Evolutionary conservation across 495 filamentous ascomycete genomes (phyloP), one percentile per base, ranked within the genome.

Genomic region (Penicillium silybi): DNA sequence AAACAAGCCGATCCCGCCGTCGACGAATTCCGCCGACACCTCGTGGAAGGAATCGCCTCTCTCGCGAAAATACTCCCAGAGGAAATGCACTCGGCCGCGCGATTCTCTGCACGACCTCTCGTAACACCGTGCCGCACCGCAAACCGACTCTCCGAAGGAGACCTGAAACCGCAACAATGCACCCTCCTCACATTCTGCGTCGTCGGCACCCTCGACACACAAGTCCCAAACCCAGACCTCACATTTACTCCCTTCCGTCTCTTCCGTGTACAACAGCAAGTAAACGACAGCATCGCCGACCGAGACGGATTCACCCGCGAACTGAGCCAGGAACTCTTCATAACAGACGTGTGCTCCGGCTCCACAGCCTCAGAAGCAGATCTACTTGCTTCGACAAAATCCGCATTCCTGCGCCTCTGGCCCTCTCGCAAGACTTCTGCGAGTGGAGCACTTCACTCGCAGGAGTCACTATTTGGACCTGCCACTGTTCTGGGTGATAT

Each of bases 261-360:
- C 50, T 85, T 84, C 73, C 73, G 74, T 37, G 65, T 70, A 23
- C 76, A 80, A 47, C 80, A 84, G 54, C 80, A 82, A 45, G 69
- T 77, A 8, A 79, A 83, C 64, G 66, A 70, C 26, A 66, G 61
- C 38, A 57, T 72, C 27, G 67, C 71, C 1, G 80, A 84, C 51
- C 73, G 76, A 18, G 74, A 74, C 3, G 69, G 73, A 0, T 79
- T 86, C 47, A 70, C 72, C 0, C 72, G 74, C 19, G 75, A 77
- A 39, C 48, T 72, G 20, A 57, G 63, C 45, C 54, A 70, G 53
- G 57, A 63, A 41, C 54, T 65, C 41, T 61, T 67, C 44, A 65
- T 53, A 46, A 68, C 64, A 17, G 67, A 66, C 32, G 60, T 56
- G 9, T 56, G 61, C 37, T 65, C 56, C n/a, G 61, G 27, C 53